Evolutionary conservation across 2,329 filamentous ascomycete species (phyloP).

Genomic region (Colletotrichum kahawae): DNA sequence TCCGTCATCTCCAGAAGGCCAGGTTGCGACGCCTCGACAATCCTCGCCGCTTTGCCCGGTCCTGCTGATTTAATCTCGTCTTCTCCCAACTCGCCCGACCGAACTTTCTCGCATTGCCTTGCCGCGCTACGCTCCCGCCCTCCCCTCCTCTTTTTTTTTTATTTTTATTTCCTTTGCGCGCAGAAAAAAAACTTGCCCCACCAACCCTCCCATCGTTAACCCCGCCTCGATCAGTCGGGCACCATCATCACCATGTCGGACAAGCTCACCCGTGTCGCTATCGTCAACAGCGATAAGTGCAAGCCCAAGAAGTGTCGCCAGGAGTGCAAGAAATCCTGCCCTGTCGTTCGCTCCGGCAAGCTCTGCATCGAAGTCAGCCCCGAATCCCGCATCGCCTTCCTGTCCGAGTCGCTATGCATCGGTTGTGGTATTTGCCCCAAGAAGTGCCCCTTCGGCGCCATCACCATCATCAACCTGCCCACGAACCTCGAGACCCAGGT

Average conservation of each 20-base stretch:
- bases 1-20: constrained; percentile 12
- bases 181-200: constrained; percentile 9
- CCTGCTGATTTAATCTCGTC: not conserved
- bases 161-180: not conserved
- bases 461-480: constrained; percentile 99
- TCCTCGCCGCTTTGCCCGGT: constrained; percentile 2
- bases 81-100: not conserved
- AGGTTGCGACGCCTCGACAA: constrained; percentile 19
- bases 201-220: constrained; percentile 8
- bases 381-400: constrained; percentile 94
- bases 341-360: constrained; percentile 96
- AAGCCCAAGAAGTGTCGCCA: constrained; percentile 87
- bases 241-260: constrained; percentile 73
- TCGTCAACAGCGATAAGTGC: constrained; percentile 95
- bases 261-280: constrained; percentile 97
- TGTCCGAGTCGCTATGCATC: constrained; percentile 94
- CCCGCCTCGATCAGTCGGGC: constrained; percentile 22
- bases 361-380: constrained; percentile 93
- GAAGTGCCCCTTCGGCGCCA: constrained; percentile 98
- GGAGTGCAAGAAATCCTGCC: constrained; percentile 99
- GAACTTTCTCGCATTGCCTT: not conserved
- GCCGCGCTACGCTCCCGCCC: not conserved
- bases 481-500: constrained; percentile 99
- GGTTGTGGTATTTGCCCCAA: constrained; percentile 99
- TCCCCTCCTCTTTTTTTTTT: not conserved